These are phyloP conservation scores for Cafeteria roenbergensis DNA, from an alignment of 108 stramenopile genomes.

Conservation along the genomic window DNA sequence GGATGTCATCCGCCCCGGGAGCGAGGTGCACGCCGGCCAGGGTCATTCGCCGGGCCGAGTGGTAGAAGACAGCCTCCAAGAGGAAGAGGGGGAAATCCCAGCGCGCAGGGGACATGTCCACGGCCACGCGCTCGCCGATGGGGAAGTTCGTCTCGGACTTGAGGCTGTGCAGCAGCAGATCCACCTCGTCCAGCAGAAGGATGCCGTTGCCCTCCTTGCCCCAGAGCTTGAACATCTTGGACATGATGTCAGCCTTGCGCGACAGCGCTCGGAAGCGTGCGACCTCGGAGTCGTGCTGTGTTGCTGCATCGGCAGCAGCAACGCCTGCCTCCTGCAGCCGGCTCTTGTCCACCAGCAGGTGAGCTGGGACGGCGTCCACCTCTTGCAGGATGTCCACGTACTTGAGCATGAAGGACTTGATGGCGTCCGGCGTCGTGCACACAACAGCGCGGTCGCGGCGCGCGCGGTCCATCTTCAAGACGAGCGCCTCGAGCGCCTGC, in stretches of 20 bases:
- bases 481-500: neutral
- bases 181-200: conserved; percentile 33
- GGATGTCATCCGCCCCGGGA: neutral
- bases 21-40: conserved; percentile 1
- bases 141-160: conserved; percentile 35
- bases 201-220: conserved; percentile 11
- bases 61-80: conserved; percentile 23
- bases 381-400: conserved; percentile 17
- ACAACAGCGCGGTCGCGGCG: conserved; percentile 20
- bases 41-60: neutral
- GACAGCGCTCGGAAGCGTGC: too few species aligned
- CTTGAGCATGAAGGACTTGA: conserved; percentile 24
- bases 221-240: neutral
- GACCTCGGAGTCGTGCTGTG: neutral
- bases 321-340: too few species aligned
- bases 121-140: conserved; percentile 17
- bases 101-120: neutral
- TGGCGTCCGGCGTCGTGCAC: conserved; percentile 15
- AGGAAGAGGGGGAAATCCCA: conserved; percentile 27
- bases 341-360: neutral
- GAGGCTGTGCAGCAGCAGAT: conserved; percentile 30
- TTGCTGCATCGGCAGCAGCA: too few species aligned
- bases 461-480: conserved; percentile 5
- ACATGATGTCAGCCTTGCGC: too few species aligned
- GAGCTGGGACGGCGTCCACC: neutral